Evolutionary conservation across 2,329 filamentous ascomycete genomes (phyloP).

Genomic region (Colletotrichum sp.): DNA sequence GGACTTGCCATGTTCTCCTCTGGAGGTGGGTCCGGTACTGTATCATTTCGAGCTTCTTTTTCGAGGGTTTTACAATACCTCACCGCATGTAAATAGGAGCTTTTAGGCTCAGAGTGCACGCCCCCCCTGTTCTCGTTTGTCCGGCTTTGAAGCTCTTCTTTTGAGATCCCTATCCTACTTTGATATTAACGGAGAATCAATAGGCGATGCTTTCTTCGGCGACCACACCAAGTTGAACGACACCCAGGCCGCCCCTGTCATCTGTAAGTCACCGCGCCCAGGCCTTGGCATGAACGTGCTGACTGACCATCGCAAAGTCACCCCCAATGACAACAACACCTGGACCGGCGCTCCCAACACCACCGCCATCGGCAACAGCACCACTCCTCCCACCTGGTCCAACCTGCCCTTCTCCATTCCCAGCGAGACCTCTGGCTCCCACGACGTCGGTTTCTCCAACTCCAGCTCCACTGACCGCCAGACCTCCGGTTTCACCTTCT

Average conservation of each 20-base stretch:
- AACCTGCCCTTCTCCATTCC: slow-evolving; percentile 30
- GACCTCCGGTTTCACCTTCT: slow-evolving; percentile 29
- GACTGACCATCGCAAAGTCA: slow-evolving; percentile 8
- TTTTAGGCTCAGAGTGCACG: not conserved
- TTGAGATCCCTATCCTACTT: not conserved
- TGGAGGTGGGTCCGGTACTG: slow-evolving; percentile 22
- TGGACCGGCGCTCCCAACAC: slow-evolving; percentile 25
- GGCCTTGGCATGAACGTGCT: too few relatives aligned
- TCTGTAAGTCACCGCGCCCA: not conserved
- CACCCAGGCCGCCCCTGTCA: slow-evolving; percentile 6
- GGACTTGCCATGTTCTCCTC: slow-evolving; percentile 28
- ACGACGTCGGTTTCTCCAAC: slow-evolving; percentile 25
- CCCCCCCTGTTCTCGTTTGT: not conserved
- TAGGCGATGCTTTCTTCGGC: slow-evolving; percentile 8
- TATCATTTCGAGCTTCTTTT: not conserved
- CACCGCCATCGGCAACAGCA: not conserved
- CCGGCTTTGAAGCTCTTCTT: not conserved
- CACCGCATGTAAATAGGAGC: not conserved
- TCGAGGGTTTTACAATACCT: not conserved
- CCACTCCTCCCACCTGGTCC: slow-evolving; percentile 23
- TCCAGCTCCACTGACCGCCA: not conserved
- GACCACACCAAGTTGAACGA: slow-evolving; percentile 8
- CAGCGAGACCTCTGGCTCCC: slow-evolving; percentile 14
- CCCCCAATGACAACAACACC: slow-evolving; percentile 3
- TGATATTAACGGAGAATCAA: not conserved